phyloP scores from a whole-genome alignment of 2,329 filamentous ascomycete species.

The Aspergillus felis region DNA sequence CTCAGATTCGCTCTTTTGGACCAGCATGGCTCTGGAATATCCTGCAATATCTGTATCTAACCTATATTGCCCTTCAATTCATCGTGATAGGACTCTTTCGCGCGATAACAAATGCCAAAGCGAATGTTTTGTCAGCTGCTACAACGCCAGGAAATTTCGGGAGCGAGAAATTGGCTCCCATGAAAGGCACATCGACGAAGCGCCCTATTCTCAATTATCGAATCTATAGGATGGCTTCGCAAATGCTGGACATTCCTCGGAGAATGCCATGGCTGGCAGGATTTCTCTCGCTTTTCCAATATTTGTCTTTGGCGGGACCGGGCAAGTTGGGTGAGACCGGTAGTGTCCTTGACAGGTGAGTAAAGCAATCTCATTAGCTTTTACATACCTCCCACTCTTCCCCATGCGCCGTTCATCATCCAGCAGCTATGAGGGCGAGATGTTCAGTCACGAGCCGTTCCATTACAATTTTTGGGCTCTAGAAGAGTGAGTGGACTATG shows the following conservation, averaged over 20 bases:
- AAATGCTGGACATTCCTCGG: slow-evolving; percentile 66
- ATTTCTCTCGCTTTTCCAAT: slow-evolving; percentile 69
- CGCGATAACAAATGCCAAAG: slow-evolving; percentile 62
- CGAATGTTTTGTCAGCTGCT: slow-evolving; percentile 24
- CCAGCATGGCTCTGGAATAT: slow-evolving; percentile 48
- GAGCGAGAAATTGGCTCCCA: slow-evolving; percentile 31
- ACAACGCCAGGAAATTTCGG: slow-evolving; percentile 19
- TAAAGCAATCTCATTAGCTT: slow-evolving; percentile 23
- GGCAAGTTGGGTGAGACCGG: slow-evolving; percentile 70
- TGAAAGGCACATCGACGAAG: slow-evolving; percentile 25
- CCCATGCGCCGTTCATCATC: neutral
- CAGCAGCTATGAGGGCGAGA: slow-evolving; percentile 10
- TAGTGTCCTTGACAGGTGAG: slow-evolving; percentile 87
- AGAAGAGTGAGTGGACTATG: slow-evolving; percentile 12
- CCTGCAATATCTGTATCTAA: slow-evolving; percentile 49
- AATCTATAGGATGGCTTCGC: slow-evolving; percentile 69
- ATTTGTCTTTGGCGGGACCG: slow-evolving; percentile 68
- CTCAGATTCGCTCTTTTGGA: slow-evolving; percentile 30
- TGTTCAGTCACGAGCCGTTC: slow-evolving; percentile 1
- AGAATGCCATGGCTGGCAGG: slow-evolving; percentile 92
- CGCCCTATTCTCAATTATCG: slow-evolving; percentile 72
- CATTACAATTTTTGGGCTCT: neutral
- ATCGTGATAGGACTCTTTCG: slow-evolving; percentile 61
- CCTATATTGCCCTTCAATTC: slow-evolving; percentile 62
- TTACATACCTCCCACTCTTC: neutral